Percentiles rank a stretch among this genome's conserved stretches.
These are phyloP conservation scores for Silene coronaria DNA, from an alignment of 179 eudicot genomes.

Conservation along the genomic window DNA sequence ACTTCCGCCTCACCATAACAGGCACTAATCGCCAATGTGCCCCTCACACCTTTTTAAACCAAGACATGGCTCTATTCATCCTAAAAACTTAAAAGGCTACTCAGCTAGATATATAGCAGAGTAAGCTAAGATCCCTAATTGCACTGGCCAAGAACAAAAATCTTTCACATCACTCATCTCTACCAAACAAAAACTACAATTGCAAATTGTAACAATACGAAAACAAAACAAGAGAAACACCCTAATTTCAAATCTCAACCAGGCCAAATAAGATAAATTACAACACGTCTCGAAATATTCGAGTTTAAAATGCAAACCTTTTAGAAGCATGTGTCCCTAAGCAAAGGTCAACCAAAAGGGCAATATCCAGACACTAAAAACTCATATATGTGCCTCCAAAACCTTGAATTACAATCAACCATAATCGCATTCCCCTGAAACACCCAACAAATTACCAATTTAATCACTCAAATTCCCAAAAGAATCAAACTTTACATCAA, in stretches of 20 bases:
- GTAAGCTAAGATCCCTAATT: neutral
- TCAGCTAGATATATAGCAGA: neutral
- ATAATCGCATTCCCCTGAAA: conserved; percentile 44
- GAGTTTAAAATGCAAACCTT: conserved; percentile 30
- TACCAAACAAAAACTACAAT: conserved; percentile 1
- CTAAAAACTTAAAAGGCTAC: neutral
- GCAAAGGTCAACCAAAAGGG: conserved; percentile 46
- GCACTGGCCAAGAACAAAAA: neutral
- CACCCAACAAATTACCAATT: conserved; percentile 14
- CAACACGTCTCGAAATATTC: neutral
- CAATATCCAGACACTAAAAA: conserved; percentile 40
- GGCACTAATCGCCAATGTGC: neutral
- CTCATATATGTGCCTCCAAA: conserved; percentile 26
- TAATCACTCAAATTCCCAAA: conserved; percentile 1
- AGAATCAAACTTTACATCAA: conserved; percentile 16
- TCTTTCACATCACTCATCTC: conserved; percentile 3
- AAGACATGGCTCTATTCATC: neutral
- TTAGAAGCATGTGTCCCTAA: conserved; percentile 18
- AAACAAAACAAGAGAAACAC: neutral
- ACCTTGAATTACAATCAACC: conserved; percentile 41
- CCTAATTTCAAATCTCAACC: conserved; percentile 13
- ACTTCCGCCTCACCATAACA: neutral
- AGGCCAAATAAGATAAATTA: neutral
- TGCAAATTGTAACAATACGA: conserved; percentile 15
- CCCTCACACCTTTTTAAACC: neutral